phyloP scores from a whole-genome alignment of 164 flowering plant species.

The Hamamelis virginiana region DNA sequence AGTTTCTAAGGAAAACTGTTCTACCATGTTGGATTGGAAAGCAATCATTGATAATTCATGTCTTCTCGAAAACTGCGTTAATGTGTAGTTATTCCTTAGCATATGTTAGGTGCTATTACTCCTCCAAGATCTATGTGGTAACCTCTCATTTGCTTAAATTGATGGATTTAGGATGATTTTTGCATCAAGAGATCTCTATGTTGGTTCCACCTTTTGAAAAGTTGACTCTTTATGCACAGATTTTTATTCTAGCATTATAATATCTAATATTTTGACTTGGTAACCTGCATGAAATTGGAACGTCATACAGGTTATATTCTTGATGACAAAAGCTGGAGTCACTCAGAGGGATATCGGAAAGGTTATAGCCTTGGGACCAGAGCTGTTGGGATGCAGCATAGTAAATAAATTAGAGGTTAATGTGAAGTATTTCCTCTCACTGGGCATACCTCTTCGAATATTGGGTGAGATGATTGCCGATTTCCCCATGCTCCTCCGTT shows the following conservation, averaged over 20 bases:
- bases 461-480: slow-evolving; percentile 88
- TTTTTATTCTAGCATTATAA: no score
- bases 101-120: no score
- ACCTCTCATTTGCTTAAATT: neutral
- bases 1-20: no score
- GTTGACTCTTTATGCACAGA: no score
- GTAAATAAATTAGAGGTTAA: slow-evolving; percentile 67
- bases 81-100: no score
- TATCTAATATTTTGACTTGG: neutral
- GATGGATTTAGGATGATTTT: neutral
- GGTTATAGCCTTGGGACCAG: slow-evolving; percentile 82
- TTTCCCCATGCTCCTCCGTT: slow-evolving; percentile 83
- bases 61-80: no score
- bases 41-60: no score
- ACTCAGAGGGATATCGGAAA: slow-evolving; percentile 66
- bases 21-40: no score
- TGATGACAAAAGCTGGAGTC: slow-evolving; percentile 87
- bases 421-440: slow-evolving; percentile 81
- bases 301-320: slow-evolving; percentile 72
- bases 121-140: neutral
- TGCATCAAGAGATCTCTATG: slow-evolving; percentile 1
- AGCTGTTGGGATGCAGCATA: slow-evolving; percentile 87
- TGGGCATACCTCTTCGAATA: slow-evolving; percentile 55
- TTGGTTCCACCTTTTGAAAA: neutral
- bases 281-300: neutral